A percentile compares a stretch with the other conserved stretches of the same genome.
phyloP scores from a whole-genome alignment of 202 grass and related monocot species.

The Bolboschoenoplectus hybrid region DNA sequence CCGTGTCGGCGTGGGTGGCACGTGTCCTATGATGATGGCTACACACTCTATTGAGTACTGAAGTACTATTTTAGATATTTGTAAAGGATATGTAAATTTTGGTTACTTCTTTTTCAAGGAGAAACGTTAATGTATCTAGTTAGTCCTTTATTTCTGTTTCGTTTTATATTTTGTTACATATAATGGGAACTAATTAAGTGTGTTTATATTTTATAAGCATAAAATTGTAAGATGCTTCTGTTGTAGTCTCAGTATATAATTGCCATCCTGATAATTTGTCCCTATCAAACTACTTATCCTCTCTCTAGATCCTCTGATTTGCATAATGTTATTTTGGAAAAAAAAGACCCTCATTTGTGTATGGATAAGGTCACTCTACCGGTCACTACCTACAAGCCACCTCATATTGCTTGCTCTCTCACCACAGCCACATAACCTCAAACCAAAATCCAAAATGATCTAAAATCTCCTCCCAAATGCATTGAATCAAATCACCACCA shows the following conservation, averaged over 20 bases:
- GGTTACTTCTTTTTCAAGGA: not conserved
- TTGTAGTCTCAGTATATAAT: not conserved
- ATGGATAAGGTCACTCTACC: conserved; percentile 30
- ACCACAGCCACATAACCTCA: conserved; percentile 34
- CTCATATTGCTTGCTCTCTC: conserved; percentile 26
- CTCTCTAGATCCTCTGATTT: not conserved
- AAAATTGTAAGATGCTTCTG: not conserved
- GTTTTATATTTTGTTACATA: not conserved
- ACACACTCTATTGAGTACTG: conserved; percentile 66
- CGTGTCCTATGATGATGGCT: conserved; percentile 71
- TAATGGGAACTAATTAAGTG: not conserved
- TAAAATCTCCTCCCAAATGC: conserved; percentile 16
- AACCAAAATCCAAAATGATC: conserved; percentile 27
- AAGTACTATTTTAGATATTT: not conserved
- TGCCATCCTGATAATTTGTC: not conserved
- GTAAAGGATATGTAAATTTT: not conserved
- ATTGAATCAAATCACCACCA: conserved; percentile 14
- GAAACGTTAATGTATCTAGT: not conserved
- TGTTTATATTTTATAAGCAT: not conserved
- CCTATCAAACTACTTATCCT: not conserved
- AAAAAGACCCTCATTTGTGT: conserved; percentile 19
- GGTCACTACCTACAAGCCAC: conserved; percentile 19
- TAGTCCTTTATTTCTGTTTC: not conserved
- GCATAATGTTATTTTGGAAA: not conserved
- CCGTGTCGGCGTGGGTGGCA: conserved; percentile 62